Evolutionary conservation across 768 basidiomycete species (phyloP).

Genomic region (Dentipellis fragilis): DNA sequence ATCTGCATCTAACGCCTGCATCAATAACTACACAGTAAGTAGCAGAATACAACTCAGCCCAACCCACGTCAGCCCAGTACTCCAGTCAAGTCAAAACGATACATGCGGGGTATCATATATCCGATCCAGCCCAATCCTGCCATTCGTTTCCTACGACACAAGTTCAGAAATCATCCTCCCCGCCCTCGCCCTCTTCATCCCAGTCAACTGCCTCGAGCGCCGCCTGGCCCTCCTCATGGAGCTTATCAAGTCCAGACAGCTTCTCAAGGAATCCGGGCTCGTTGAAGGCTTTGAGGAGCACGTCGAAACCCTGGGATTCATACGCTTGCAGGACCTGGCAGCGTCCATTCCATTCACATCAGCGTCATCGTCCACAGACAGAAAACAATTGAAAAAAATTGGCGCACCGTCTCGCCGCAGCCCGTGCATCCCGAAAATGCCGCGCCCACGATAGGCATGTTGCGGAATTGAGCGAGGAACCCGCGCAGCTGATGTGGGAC

Average conservation of each 20-base stretch:
- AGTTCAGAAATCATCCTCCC: conserved; percentile 20
- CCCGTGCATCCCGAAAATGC: conserved; percentile 87
- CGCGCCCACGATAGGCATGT: conserved; percentile 73
- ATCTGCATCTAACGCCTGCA: no score
- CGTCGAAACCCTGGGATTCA: conserved; percentile 65
- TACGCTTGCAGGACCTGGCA: conserved; percentile 73
- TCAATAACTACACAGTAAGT: not conserved
- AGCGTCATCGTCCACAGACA: no score
- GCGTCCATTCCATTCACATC: not conserved
- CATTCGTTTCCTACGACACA: not conserved
- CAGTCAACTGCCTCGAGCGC: conserved; percentile 39
- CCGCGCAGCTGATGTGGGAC: conserved; percentile 95
- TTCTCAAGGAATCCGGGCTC: conserved; percentile 68
- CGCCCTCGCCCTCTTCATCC: conserved; percentile 32
- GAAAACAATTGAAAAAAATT: not conserved
- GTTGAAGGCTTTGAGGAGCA: conserved; percentile 77
- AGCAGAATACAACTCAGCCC: not conserved
- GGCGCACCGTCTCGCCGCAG: conserved; percentile 66
- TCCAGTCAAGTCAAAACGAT: no score
- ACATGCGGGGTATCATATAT: not conserved
- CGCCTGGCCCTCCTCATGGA: conserved; percentile 43
- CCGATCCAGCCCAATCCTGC: not conserved
- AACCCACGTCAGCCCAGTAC: not conserved
- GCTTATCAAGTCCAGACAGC: conserved; percentile 45
- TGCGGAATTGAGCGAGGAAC: conserved; percentile 79